phyloP scores from a whole-genome alignment of 768 basidiomycete species.

The Tephrocybe sp. region DNA sequence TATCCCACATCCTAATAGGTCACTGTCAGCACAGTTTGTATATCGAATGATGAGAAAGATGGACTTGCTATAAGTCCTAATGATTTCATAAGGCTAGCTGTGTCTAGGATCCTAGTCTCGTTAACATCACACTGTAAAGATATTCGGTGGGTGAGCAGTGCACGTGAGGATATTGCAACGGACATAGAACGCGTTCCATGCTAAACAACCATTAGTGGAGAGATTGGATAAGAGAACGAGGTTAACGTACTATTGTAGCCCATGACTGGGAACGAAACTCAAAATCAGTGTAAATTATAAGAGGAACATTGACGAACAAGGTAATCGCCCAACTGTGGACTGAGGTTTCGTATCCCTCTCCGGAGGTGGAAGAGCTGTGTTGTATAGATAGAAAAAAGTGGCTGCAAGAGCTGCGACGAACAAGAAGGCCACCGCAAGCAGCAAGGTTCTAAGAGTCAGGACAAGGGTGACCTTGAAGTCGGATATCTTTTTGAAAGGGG shows the following conservation, averaged over 20 bases:
- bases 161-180: conserved; percentile 7
- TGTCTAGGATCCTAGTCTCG: conserved; percentile 48
- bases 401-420: not conserved
- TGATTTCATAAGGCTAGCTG: conserved; percentile 40
- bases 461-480: conserved; percentile 6
- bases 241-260: conserved; percentile 60
- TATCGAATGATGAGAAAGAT: not conserved
- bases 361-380: not conserved
- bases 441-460: conserved; percentile 4
- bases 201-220: conserved; percentile 25
- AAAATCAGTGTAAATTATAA: not conserved
- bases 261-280: conserved; percentile 37
- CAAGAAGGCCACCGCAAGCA: not conserved
- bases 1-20: conserved; percentile 57
- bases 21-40: not conserved
- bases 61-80: conserved; percentile 47
- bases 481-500: conserved; percentile 1
- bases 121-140: conserved; percentile 52
- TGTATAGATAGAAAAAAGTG: conserved; percentile 1
- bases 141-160: not conserved
- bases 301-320: not conserved
- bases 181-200: conserved; percentile 72
- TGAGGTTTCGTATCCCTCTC: not conserved
- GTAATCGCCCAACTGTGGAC: conserved; percentile 2
- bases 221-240: not conserved